Conservation (phyloP, 305 asterid species). For the Fraxinus baroniana region DNA sequence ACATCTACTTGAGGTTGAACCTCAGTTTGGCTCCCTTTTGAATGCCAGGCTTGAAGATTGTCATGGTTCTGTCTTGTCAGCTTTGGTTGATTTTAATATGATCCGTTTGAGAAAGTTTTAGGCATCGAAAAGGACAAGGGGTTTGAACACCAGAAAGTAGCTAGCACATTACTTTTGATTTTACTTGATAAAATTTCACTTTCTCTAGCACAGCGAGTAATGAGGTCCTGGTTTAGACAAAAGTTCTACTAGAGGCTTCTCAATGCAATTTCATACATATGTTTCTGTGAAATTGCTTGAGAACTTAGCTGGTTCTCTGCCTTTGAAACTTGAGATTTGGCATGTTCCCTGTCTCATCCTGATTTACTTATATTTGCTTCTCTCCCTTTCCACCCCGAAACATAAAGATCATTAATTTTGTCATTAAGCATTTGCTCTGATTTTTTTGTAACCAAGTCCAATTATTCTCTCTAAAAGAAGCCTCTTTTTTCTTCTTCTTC, state of each 20-base stretch:
- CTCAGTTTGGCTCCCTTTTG: neutral
- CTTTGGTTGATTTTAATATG: neutral
- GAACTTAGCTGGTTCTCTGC: conserved; percentile 14
- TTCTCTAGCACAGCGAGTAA: neutral
- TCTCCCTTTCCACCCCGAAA: neutral
- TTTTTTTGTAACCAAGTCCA: neutral
- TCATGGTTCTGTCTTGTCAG: neutral
- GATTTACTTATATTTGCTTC: neutral
- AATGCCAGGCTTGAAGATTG: neutral
- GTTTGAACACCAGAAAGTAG: neutral
- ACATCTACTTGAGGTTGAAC: neutral
- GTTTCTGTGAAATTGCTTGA: neutral
- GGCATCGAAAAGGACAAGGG: neutral
- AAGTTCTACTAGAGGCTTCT: conserved; percentile 2
- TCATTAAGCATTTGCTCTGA: neutral
- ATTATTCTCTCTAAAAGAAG: neutral
- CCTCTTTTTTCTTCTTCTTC: neutral
- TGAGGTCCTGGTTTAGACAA: neutral
- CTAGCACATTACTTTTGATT: neutral
- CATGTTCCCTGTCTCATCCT: neutral
- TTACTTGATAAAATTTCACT: neutral
- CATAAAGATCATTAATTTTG: neutral
- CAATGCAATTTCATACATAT: neutral
- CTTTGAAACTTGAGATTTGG: neutral
- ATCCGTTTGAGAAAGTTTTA: neutral